Conservation (phyloP, 331 rosid genomes). For the Pyracantha coccinea region DNA sequence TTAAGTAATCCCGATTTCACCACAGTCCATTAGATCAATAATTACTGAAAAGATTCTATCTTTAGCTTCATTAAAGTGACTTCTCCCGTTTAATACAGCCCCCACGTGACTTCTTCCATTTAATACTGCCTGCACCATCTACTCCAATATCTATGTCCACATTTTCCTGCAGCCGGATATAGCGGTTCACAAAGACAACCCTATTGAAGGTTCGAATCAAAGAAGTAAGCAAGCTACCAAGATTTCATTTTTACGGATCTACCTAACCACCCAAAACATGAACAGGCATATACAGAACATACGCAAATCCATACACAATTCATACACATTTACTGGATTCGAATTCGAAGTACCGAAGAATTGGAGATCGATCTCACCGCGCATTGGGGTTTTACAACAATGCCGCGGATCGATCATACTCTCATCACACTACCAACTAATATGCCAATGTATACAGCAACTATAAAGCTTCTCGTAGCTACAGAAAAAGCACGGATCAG, state of each 20-base stretch:
- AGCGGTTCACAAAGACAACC: neutral
- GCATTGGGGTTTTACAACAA: conserved; percentile 25
- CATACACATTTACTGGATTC: conserved; percentile 2
- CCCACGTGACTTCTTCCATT: neutral
- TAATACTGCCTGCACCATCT: neutral
- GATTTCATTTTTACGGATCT: neutral
- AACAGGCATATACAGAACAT: neutral
- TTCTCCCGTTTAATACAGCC: neutral
- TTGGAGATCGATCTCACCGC: conserved; percentile 14
- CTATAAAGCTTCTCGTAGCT: neutral
- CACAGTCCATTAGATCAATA: neutral
- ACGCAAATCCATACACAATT: neutral
- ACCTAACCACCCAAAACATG: neutral
- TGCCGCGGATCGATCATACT: conserved; percentile 21
- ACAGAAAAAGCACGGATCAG: conserved; percentile 21
- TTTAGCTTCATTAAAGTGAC: neutral
- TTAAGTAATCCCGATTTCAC: neutral
- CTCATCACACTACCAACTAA: conserved; percentile 2
- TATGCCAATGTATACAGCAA: no score
- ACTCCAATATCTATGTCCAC: conserved; percentile 11
- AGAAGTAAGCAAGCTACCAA: neutral
- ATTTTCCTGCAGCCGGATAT: neutral
- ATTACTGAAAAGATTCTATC: neutral
- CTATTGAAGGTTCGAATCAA: neutral
- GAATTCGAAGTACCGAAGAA: conserved; percentile 17